A percentile compares a stretch with the other conserved stretches of the same genome.
Conservation (phyloP, 768 basidiomycete genomes). For the Leccinum longicurvipes region DNA sequence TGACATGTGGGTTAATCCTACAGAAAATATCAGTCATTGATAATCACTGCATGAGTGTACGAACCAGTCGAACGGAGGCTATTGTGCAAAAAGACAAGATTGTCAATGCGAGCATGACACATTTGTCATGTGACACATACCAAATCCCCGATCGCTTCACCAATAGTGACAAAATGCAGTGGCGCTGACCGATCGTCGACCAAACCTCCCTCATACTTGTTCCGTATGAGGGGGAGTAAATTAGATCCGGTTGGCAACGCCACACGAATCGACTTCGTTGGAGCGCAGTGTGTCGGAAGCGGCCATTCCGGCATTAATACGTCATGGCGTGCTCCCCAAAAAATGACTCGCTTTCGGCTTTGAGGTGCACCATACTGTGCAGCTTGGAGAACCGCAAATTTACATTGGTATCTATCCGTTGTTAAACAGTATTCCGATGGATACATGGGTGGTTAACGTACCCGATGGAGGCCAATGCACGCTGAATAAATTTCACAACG, state of each 20-base stretch:
- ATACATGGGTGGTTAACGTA: slow-evolving; percentile 29
- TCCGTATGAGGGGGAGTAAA: slow-evolving; percentile 43
- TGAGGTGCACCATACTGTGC: slow-evolving; percentile 74
- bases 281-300: slow-evolving; percentile 55
- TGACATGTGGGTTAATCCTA: slow-evolving; percentile 58
- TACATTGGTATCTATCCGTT: slow-evolving; percentile 54
- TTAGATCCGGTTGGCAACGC: slow-evolving; percentile 44
- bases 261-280: slow-evolving; percentile 30
- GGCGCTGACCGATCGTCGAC: slow-evolving; percentile 53
- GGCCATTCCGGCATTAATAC: slow-evolving; percentile 60
- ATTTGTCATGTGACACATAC: slow-evolving; percentile 38
- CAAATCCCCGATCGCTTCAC: slow-evolving; percentile 68
- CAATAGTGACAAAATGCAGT: slow-evolving; percentile 51
- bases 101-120: slow-evolving; percentile 2
- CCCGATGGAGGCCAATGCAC: slow-evolving; percentile 63
- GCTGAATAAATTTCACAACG: slow-evolving; percentile 63
- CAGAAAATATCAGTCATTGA: slow-evolving; percentile 1
- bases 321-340: slow-evolving; percentile 62
- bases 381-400: slow-evolving; percentile 63
- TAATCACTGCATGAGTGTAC: neutral
- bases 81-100: neutral
- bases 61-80: slow-evolving; percentile 74
- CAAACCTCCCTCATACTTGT: slow-evolving; percentile 30
- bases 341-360: slow-evolving; percentile 61
- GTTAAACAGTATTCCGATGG: neutral